phyloP scores from a whole-genome alignment of 1,139 yeast species.

The Saccharomyces hybrid region DNA sequence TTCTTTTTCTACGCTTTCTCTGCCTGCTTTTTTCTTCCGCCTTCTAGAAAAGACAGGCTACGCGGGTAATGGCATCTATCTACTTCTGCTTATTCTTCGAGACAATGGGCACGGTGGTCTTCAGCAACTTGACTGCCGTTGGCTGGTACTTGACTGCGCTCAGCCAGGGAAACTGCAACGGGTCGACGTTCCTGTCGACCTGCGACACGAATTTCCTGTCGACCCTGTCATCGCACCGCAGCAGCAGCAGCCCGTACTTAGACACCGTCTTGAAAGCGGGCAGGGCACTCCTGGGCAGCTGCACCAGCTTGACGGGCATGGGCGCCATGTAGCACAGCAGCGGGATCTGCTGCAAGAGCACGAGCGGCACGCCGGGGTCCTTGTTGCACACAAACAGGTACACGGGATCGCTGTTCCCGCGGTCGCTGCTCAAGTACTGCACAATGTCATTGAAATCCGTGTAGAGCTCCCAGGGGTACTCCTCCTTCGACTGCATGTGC shows the following conservation, averaged over 20 bases:
- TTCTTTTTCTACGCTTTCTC: neutral
- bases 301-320: constrained; percentile 19
- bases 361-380: constrained; percentile 20
- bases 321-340: constrained; percentile 18
- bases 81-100: constrained; percentile 2
- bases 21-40: constrained; percentile 4
- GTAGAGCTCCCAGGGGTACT: constrained; percentile 18
- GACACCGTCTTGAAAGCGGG: neutral
- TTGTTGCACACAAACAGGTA: constrained; percentile 26
- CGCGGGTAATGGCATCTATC: neutral
- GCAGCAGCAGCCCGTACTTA: constrained; percentile 22
- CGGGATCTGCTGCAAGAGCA: constrained; percentile 27
- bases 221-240: constrained; percentile 16
- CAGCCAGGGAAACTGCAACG: constrained; percentile 24
- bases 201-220: constrained; percentile 16
- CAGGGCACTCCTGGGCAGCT: constrained; percentile 24
- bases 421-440: constrained; percentile 8
- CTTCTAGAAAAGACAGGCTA: constrained; percentile 1
- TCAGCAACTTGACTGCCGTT: constrained; percentile 10
- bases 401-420: constrained; percentile 3
- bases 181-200: constrained; percentile 14
- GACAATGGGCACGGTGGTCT: constrained; percentile 12
- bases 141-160: constrained; percentile 7
- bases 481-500: constrained; percentile 6
- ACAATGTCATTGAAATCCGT: constrained; percentile 23